phyloP scores from a whole-genome alignment of 2,329 filamentous ascomycete genomes.

The Penicillium paneum region DNA sequence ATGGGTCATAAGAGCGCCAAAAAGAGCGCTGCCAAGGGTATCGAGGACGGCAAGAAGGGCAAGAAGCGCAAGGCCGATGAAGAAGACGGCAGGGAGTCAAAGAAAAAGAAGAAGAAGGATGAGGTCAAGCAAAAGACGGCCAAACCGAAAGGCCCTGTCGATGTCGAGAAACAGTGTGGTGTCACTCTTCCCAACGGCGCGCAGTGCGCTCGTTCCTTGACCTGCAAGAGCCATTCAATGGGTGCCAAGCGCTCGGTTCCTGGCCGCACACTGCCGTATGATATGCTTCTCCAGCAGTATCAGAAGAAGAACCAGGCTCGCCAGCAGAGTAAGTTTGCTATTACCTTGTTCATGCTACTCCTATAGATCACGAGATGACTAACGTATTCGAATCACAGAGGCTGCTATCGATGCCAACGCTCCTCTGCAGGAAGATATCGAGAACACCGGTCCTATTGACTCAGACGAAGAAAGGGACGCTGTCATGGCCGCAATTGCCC shows the following conservation, averaged over 20 bases:
- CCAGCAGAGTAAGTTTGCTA: slow-evolving; percentile 72
- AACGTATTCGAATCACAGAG: slow-evolving; percentile 54
- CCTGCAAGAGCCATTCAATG: slow-evolving; percentile 95
- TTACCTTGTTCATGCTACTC: neutral
- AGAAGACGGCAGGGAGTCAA: slow-evolving; percentile 71
- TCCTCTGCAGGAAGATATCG: slow-evolving; percentile 80
- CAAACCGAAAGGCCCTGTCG: slow-evolving; percentile 87
- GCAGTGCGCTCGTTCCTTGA: slow-evolving; percentile 81
- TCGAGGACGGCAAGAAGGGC: slow-evolving; percentile 60
- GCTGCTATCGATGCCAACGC: slow-evolving; percentile 93
- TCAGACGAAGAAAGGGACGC: slow-evolving; percentile 90
- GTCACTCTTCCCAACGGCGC: slow-evolving; percentile 80
- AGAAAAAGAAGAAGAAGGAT: slow-evolving; percentile 93
- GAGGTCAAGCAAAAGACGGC: slow-evolving; percentile 78
- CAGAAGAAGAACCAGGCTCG: slow-evolving; percentile 99
- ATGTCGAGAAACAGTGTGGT: slow-evolving; percentile 91
- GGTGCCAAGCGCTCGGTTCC: slow-evolving; percentile 86
- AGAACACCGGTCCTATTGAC: slow-evolving; percentile 77
- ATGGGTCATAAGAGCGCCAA: slow-evolving; percentile 62
- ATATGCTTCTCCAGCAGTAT: slow-evolving; percentile 83
- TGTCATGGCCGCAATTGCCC: slow-evolving; percentile 75
- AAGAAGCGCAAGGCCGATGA: slow-evolving; percentile 77
- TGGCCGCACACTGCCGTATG: slow-evolving; percentile 82
- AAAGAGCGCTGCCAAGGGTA: slow-evolving; percentile 53
- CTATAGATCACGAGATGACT: slow-evolving; percentile 22